Evolutionary conservation across 2,329 filamentous ascomycete species (phyloP), one percentile per base, ranked within the genome.

Genomic region (Coniosporium tulheliwenetii): DNA sequence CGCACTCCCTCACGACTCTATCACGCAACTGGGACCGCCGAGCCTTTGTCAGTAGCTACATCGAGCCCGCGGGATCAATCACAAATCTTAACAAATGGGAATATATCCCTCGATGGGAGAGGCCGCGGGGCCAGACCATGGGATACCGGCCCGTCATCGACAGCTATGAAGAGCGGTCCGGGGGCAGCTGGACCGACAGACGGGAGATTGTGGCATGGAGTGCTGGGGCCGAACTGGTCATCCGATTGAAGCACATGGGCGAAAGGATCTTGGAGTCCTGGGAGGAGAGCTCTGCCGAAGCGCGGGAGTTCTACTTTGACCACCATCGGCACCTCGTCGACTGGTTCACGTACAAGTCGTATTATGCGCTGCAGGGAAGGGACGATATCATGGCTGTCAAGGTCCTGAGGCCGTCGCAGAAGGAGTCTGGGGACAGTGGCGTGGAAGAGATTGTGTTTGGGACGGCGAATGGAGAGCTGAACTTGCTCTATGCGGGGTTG

Each of bases 171-270:
- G 56, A 60, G n/a, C 66, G 64, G 58, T 62, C 58, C 35, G 62
- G 61, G 2, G 55, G 56, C 8, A 57, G 55, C 42, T 72, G 67
- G 66, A 54, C 56, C 37, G 60, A 69, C 38, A 61, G 70, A 46
- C 66, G 63, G 48, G 74, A 79, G 50, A 65, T 73, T 0, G 52
- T 80, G 7, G 71, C 66, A 2, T 77, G 73, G 66, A 74, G 74
- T 40, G 75, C 75, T 10, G 76, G 71, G 1, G 69, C 75, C 2
- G 66, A 74, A 43, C 51, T 80, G 8, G 56, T 71, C 4, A 45
- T 76, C 42, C 61, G 70, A 14, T 58, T 66, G 9, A 69, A 65
- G 47, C 58, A 67, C 41, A 62, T 62, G 16, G 41, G 45, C 2
- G 48, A 47, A 42, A 40, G 49, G 39, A 41, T 44, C 45, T 38